Percentiles rank a stretch among this genome's conserved stretches.
phyloP scores from a whole-genome alignment of 1,284 basidiomycete species.

The Microstroma glucosiphilum region DNA sequence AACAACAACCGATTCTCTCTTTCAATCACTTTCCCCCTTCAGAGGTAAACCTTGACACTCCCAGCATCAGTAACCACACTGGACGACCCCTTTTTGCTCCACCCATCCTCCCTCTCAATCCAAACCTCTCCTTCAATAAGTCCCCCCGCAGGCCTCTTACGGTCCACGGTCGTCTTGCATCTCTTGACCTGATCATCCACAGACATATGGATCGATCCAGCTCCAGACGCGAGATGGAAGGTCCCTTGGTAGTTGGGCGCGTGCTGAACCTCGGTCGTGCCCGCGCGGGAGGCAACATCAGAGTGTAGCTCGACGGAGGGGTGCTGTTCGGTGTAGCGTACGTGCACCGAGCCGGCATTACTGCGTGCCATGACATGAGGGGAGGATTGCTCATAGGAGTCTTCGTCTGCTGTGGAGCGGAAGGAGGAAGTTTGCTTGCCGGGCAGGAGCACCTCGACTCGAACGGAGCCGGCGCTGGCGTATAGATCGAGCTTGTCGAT shows the following conservation, averaged over 20 bases:
- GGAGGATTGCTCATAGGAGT: no score
- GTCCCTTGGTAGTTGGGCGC: background rate
- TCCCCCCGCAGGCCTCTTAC: no score
- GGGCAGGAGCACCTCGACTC: background rate
- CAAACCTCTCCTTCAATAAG: no score
- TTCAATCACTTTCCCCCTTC: no score
- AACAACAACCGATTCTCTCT: no score
- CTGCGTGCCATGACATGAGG: background rate
- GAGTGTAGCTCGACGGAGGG: background rate
- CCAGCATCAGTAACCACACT: no score
- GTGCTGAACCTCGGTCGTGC: background rate
- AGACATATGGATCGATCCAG: background rate
- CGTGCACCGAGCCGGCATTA: slow-evolving; percentile 1
- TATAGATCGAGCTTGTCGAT: background rate
- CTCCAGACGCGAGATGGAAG: background rate
- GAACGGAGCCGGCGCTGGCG: background rate
- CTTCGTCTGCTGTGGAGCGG: no score
- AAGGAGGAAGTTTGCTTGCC: background rate
- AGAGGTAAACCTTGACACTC: no score
- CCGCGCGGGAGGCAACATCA: background rate
- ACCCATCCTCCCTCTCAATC: no score
- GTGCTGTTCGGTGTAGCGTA: background rate
- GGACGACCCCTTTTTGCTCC: no score
- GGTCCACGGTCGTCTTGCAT: no score
- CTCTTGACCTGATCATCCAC: background rate